Percentiles rank a stretch among this genome's conserved stretches.
Conservation (phyloP, 2,329 filamentous ascomycete genomes). For the Microdochium trichocladiopsis region DNA sequence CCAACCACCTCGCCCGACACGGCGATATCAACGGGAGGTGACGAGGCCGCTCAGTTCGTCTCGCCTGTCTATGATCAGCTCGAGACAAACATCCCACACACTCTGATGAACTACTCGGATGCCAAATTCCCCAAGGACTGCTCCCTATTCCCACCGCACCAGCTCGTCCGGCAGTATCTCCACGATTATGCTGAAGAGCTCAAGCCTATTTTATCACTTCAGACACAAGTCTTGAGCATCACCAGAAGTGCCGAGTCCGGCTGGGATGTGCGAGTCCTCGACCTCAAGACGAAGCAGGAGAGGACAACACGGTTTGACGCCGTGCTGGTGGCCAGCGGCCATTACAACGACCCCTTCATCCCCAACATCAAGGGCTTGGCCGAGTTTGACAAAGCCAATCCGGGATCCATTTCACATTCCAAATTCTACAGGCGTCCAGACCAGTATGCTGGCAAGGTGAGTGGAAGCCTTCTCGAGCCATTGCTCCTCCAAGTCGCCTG, state of each 20-base stretch:
- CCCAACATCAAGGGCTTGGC: constrained; percentile 48
- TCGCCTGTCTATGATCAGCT: constrained; percentile 64
- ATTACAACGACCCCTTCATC: constrained; percentile 54
- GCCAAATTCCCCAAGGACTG: constrained; percentile 47
- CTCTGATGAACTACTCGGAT: constrained; percentile 65
- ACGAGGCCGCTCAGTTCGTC: constrained; percentile 44
- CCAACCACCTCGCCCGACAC: constrained; percentile 32
- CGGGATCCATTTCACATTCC: constrained; percentile 50
- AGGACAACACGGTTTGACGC: constrained; percentile 45
- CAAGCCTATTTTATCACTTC: constrained; percentile 48
- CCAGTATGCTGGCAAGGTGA: constrained; percentile 23
- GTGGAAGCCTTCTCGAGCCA: neutral
- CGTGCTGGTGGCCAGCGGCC: constrained; percentile 54
- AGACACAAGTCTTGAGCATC: constrained; percentile 50
- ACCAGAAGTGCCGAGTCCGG: constrained; percentile 20
- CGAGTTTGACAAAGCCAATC: constrained; percentile 41
- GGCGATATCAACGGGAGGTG: no score
- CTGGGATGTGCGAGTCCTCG: constrained; percentile 37
- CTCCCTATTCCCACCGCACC: constrained; percentile 61
- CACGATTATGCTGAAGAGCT: constrained; percentile 56
- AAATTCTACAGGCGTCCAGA: constrained; percentile 55
- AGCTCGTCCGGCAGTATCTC: constrained; percentile 58
- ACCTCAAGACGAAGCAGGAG: constrained; percentile 17
- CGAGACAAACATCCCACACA: constrained; percentile 70
- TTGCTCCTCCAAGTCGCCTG: neutral